These are phyloP conservation scores for barrel medic (Medicago truncatula) DNA, from an alignment of 306 rosid species.

Conservation along the genomic window MtrunA17r5.0-ANR NC_053048.1:36133001-36133500, in stretches of 20 bases:
- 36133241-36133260: not conserved
- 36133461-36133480: not conserved
- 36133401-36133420: constrained; percentile 4
- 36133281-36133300: constrained; percentile 2
- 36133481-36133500: constrained; percentile 6
- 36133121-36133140: constrained; percentile 31
- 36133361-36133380: constrained; percentile 1
- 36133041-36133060: constrained; percentile 80
- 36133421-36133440: not conserved
- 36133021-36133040: constrained; percentile 68
- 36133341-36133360: constrained; percentile 1
- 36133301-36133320: constrained; percentile 3
- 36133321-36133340: not conserved
- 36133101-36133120: constrained; percentile 34
- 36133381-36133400: not conserved
- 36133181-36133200: constrained; percentile 5
- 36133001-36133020: constrained; percentile 62
- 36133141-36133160: not conserved
- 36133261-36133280: constrained; percentile 9
- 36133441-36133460: not conserved
- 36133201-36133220: constrained; percentile 16
- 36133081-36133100: constrained; percentile 70
- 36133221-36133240: constrained; percentile 3
- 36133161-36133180: constrained; percentile 9
- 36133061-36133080: constrained; percentile 81